A percentile compares a stretch with the other conserved stretches of the same genome.
Evolutionary conservation across 805 yeast species (phyloP).

Genomic region (Ogataea nitratoaversa): DNA sequence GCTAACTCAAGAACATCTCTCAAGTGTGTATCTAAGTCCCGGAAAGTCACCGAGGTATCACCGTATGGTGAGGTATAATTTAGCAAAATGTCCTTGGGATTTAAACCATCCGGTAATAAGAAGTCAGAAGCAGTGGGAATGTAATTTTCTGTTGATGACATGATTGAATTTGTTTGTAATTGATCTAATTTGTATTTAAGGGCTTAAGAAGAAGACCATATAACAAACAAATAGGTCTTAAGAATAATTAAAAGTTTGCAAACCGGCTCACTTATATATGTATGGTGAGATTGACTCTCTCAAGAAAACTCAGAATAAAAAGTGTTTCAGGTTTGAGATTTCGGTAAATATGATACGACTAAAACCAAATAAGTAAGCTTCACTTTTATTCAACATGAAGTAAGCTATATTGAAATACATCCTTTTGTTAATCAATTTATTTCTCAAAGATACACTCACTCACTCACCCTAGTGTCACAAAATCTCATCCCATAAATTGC

Average conservation of each 20-base stretch:
- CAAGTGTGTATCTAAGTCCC: slow-evolving; percentile 38
- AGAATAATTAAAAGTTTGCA: not conserved
- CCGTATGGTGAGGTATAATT: slow-evolving; percentile 44
- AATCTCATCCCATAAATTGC: slow-evolving; percentile 16
- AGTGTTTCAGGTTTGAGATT: not conserved
- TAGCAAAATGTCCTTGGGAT: slow-evolving; percentile 23
- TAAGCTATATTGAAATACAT: no score
- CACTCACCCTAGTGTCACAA: not conserved
- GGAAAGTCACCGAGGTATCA: slow-evolving; percentile 32
- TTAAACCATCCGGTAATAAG: slow-evolving; percentile 15
- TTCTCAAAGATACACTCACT: no score
- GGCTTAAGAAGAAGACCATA: not conserved
- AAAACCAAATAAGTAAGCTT: no score
- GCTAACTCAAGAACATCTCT: slow-evolving; percentile 34
- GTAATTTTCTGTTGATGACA: not conserved
- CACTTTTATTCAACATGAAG: no score
- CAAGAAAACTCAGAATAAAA: not conserved
- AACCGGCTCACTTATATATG: not conserved
- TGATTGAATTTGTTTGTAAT: not conserved
- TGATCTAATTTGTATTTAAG: not conserved
- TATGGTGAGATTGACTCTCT: not conserved
- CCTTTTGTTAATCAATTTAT: no score
- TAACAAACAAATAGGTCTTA: not conserved
- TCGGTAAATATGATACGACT: no score
- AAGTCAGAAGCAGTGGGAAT: not conserved